Conservation (phyloP, 2,329 filamentous ascomycete species). For the Lanzia echinophila region DNA sequence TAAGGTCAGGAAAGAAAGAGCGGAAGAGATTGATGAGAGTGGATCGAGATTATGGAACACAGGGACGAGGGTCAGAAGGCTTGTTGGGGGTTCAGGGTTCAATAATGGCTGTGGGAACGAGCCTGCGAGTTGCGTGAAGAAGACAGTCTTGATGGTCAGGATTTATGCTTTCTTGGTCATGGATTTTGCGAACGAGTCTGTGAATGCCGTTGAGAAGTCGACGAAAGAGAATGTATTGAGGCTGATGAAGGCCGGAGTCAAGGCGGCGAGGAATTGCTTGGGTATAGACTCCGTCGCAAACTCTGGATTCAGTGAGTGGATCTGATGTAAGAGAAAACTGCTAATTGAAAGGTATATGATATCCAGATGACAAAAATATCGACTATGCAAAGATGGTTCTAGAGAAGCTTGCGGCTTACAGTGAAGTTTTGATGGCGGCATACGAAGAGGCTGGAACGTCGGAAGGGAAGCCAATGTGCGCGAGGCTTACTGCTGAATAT, state of each 20-base stretch:
- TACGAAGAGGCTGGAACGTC: slow-evolving; percentile 21
- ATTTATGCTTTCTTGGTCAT: slow-evolving; percentile 63
- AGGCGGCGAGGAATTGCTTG: slow-evolving; percentile 57
- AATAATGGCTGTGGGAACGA: not conserved
- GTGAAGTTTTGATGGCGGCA: slow-evolving; percentile 35
- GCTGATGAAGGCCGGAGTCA: slow-evolving; percentile 61
- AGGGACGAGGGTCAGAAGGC: slow-evolving; percentile 45
- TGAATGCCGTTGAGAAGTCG: slow-evolving; percentile 15
- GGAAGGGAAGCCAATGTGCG: slow-evolving; percentile 26
- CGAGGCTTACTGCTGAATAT: slow-evolving; percentile 27
- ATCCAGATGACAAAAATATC: slow-evolving; percentile 37
- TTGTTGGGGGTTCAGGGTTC: not conserved
- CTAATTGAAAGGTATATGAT: not conserved
- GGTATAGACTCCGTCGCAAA: slow-evolving; percentile 34
- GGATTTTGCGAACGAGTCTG: slow-evolving; percentile 42
- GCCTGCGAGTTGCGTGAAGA: not conserved
- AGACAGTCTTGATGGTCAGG: slow-evolving; percentile 32
- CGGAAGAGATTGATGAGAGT: slow-evolving; percentile 45
- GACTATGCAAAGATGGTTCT: slow-evolving; percentile 55
- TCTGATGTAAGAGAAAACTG: no score
- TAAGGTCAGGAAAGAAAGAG: not conserved
- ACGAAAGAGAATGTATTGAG: slow-evolving; percentile 41
- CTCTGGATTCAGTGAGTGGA: not conserved
- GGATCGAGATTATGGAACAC: slow-evolving; percentile 62
- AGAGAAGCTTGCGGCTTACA: slow-evolving; percentile 54